Evolutionary conservation across 2,329 filamentous ascomycete species (phyloP).

Genomic region (Tolypocladium pustulatum): DNA sequence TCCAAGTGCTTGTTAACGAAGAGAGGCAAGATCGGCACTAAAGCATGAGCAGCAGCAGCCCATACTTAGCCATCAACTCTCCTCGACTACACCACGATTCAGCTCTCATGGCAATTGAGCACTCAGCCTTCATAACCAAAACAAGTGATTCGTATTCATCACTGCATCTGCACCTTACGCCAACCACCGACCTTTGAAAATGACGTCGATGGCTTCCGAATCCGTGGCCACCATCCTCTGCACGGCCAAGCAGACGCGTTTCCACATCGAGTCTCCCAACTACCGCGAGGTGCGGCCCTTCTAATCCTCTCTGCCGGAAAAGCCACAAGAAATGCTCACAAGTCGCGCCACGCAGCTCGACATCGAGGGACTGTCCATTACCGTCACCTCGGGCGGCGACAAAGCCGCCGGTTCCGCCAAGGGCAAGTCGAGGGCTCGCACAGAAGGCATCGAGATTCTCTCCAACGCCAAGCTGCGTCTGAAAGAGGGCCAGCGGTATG

Average conservation of each 20-base stretch:
- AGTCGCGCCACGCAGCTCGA: conserved; percentile 38
- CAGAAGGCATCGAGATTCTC: conserved; percentile 54
- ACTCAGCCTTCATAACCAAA: neutral
- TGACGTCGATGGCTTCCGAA: conserved; percentile 39
- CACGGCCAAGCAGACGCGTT: conserved; percentile 57
- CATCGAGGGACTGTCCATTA: conserved; percentile 63
- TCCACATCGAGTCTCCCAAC: conserved; percentile 46
- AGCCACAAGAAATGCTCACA: neutral
- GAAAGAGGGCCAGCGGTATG: conserved; percentile 65
- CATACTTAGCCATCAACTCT: neutral
- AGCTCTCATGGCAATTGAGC: too few relatives aligned
- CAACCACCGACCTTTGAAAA: conserved; percentile 7
- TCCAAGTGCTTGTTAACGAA: neutral
- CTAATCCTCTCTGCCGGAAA: neutral
- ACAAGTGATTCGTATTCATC: neutral
- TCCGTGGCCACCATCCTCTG: conserved; percentile 46
- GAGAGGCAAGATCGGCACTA: too few relatives aligned
- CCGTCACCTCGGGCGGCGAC: conserved; percentile 39
- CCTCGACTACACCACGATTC: neutral
- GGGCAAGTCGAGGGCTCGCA: conserved; percentile 34
- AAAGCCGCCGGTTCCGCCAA: conserved; percentile 31
- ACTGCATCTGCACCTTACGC: neutral
- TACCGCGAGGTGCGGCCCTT: conserved; percentile 40
- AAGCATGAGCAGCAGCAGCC: too few relatives aligned
- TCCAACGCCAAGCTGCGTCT: conserved; percentile 59